Evolutionary conservation across 2,329 filamentous ascomycete species (phyloP), one percentile per base, ranked within the genome.

Genomic region (Hymenoscyphus fructigenus): DNA sequence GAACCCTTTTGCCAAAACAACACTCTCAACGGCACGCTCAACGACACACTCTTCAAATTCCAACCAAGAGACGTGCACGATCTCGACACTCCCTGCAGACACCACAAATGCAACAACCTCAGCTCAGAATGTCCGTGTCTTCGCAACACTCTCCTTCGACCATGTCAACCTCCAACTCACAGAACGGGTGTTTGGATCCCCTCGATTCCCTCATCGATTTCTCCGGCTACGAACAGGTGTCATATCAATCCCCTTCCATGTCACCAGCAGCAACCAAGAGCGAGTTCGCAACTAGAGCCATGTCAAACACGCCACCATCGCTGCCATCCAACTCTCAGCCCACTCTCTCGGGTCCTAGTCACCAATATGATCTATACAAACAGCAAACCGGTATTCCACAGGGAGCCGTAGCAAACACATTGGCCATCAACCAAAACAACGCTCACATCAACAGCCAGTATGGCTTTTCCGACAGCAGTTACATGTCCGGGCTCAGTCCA

Each of bases 301-400:
- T 83, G 7, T 79, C 84, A 5, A 79, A 82, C 67, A 83, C 84
- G 61, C 83, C 85, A n/a, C 79, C 77, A 66, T 78, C 82, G 41
- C 77, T 88, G 65, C 77, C 85, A 20, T 78, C 84, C 7, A 79
- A 82, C 62, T 78, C 73, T 29, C 85, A 89, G 67, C 84, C 84
- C 69, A 79, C 84, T 23, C 86, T 93, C 74, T 88, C 87, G 58
- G 91, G 88, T 41, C 94, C 95, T 9, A 97, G 92, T 78, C 93
- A 97, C 80, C 92, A 96, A 79, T 98, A 98, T 82, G 91, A 93
- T 74, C 88, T 92, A 75, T 96, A 97, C 82, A 91, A 92, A 80
- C 95, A 99, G 77, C 93, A 97, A 81, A 97, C 95, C 3, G 93
- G 93, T 68, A 88, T 97, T 34, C 92, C 95, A 0, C 89, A 92